Evolutionary conservation across 2,329 filamentous ascomycete species (phyloP).

Genomic region (Cercospora sojina): DNA sequence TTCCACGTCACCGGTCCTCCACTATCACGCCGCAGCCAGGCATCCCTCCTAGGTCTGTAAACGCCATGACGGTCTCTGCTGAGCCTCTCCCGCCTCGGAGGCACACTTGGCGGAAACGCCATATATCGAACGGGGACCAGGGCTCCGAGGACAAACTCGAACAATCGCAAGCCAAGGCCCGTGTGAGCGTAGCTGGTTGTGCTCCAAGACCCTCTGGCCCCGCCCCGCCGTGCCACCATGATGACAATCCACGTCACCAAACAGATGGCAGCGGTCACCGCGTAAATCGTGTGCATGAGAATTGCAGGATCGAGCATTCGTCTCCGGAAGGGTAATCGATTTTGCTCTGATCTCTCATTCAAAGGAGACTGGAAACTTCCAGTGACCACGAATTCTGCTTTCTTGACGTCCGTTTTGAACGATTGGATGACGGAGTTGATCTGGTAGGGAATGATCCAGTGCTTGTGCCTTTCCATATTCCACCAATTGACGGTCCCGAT

Average conservation of each 20-base stretch:
- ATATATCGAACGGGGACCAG: conserved; percentile 12
- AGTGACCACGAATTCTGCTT: conserved; percentile 16
- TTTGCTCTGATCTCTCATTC: conserved; percentile 4
- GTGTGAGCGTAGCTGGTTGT: conserved; percentile 3
- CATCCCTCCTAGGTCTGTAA: not conserved
- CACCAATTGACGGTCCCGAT: conserved; percentile 6
- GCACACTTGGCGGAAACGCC: conserved; percentile 5
- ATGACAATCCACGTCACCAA: not conserved
- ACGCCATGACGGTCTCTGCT: not conserved
- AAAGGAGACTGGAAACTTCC: conserved; percentile 15
- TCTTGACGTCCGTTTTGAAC: not conserved
- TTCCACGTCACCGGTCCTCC: conserved; percentile 2
- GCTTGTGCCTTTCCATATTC: conserved; percentile 11
- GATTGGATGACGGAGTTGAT: conserved; percentile 7
- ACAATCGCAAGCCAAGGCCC: conserved; percentile 1
- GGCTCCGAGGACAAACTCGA: conserved; percentile 3
- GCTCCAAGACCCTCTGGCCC: not conserved
- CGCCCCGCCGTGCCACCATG: not conserved
- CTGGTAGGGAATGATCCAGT: conserved; percentile 14
- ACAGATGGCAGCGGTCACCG: not conserved
- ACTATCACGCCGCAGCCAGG: not conserved
- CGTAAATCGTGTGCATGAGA: conserved; percentile 4
- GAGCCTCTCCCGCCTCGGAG: not conserved
- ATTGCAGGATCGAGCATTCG: not conserved
- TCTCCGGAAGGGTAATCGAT: not conserved